Conservation (phyloP, 768 basidiomycete genomes). For the Leccinum imitatum region DNA sequence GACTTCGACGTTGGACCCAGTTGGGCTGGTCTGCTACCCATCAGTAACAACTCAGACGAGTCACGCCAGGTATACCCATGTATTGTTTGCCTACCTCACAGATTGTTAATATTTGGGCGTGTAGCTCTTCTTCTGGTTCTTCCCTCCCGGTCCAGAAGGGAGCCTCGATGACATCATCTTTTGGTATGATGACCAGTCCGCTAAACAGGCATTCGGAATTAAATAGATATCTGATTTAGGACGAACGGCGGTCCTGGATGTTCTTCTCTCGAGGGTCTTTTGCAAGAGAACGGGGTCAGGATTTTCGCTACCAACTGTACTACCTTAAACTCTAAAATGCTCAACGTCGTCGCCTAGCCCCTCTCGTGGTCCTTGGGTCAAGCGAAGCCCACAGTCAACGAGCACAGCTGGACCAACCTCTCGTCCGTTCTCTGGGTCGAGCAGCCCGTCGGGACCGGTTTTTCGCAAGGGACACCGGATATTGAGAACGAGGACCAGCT, state of each 20-base stretch:
- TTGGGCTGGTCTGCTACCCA: slow-evolving; percentile 74
- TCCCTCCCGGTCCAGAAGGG: slow-evolving; percentile 73
- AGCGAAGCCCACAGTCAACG: slow-evolving; percentile 61
- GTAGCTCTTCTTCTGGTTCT: slow-evolving; percentile 83
- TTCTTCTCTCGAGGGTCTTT: slow-evolving; percentile 66
- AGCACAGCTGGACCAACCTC: slow-evolving; percentile 78
- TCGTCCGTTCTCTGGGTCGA: slow-evolving; percentile 75
- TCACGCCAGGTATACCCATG: slow-evolving; percentile 54
- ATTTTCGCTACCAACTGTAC: slow-evolving; percentile 15
- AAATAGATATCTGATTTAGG: slow-evolving; percentile 37
- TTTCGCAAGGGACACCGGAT: slow-evolving; percentile 66
- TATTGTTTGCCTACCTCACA: neutral
- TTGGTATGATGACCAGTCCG: slow-evolving; percentile 43
- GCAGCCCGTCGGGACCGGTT: slow-evolving; percentile 80
- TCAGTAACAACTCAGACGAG: slow-evolving; percentile 58
- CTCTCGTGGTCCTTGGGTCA: slow-evolving; percentile 64
- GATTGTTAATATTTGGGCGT: neutral
- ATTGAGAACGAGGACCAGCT: slow-evolving; percentile 58
- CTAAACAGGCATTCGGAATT: neutral
- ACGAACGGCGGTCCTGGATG: slow-evolving; percentile 83
- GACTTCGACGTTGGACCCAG: slow-evolving; percentile 74
- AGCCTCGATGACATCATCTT: slow-evolving; percentile 73
- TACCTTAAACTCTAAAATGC: slow-evolving; percentile 14
- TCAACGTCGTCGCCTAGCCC: slow-evolving; percentile 43
- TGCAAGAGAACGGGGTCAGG: slow-evolving; percentile 75